phyloP scores from a whole-genome alignment of 2,329 filamentous ascomycete genomes.

The Atkinsonella texensis region DNA sequence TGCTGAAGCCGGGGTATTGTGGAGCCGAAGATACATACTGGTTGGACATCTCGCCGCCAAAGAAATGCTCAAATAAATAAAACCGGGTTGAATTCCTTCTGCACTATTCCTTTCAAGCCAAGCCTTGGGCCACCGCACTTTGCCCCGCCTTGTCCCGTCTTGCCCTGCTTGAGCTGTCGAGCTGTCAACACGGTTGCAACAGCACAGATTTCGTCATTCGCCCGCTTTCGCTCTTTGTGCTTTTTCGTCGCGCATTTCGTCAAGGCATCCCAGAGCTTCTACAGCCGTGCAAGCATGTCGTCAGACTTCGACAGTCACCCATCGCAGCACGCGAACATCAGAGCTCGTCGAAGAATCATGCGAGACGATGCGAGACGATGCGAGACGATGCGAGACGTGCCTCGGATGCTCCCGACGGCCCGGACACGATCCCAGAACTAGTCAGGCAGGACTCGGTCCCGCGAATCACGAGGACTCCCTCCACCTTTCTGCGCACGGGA shows the following conservation, averaged over 20 bases:
- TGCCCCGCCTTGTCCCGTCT: too few species aligned
- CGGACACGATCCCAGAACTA: neutral
- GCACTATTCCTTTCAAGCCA: too few species aligned
- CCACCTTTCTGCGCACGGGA: constrained; percentile 1
- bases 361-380: neutral
- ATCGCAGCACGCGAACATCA: neutral
- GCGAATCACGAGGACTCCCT: neutral
- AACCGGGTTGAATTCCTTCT: too few species aligned
- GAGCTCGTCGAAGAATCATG: constrained; percentile 2
- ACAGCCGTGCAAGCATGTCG: neutral
- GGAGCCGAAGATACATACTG: too few species aligned
- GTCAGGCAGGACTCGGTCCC: neutral
- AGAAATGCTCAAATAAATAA: too few species aligned
- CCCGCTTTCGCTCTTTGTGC: too few species aligned
- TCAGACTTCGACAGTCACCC: neutral
- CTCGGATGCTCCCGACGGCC: neutral
- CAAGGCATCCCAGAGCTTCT: neutral
- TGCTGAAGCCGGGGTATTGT: too few species aligned
- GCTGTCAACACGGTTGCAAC: too few species aligned
- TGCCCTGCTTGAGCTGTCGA: too few species aligned
- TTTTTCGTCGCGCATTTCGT: neutral
- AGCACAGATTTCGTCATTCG: too few species aligned
- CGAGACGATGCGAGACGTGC: neutral
- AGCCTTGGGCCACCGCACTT: too few species aligned
- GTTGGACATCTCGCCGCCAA: too few species aligned